Evolutionary conservation across 2,329 filamentous ascomycete genomes (phyloP).

Genomic region (Trichoderma sp.): DNA sequence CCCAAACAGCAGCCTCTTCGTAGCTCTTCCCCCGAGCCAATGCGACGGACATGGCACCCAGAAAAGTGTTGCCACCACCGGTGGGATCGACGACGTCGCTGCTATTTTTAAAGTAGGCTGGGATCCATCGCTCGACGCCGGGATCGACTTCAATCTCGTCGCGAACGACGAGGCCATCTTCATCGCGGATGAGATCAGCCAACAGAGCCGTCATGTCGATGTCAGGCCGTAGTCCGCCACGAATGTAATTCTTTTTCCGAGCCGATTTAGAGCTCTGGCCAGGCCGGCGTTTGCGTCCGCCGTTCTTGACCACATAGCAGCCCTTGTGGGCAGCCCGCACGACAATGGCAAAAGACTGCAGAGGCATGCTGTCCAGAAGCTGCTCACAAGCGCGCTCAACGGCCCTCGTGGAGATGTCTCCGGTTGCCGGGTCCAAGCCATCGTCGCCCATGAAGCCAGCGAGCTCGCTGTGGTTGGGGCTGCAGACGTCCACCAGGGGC

Average conservation of each 20-base stretch:
- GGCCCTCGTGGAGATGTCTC: constrained; percentile 48
- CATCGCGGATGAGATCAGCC: constrained; percentile 54
- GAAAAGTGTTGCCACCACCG: constrained; percentile 87
- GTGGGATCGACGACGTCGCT: constrained; percentile 80
- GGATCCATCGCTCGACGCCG: constrained; percentile 69
- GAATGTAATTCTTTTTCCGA: constrained; percentile 41
- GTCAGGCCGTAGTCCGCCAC: constrained; percentile 55
- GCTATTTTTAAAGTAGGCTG: constrained; percentile 62
- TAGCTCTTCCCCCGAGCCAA: constrained; percentile 58
- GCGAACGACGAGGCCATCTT: constrained; percentile 50
- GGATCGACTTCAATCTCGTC: constrained; percentile 62
- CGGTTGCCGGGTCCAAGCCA: constrained; percentile 53
- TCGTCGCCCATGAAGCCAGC: constrained; percentile 72
- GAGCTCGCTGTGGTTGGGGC: constrained; percentile 87
- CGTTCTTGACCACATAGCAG: constrained; percentile 61
- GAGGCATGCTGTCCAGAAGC: constrained; percentile 61
- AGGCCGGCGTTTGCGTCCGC: constrained; percentile 46
- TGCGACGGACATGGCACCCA: constrained; percentile 59
- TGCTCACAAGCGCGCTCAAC: constrained; percentile 61
- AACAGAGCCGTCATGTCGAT: constrained; percentile 63
- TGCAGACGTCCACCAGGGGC: constrained; percentile 60
- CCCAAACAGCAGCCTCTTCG: constrained; percentile 73
- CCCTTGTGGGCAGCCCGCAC: constrained; percentile 70
- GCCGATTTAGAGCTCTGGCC: constrained; percentile 28
- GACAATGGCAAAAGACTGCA: constrained; percentile 63